Percentiles rank a stretch among this genome's conserved stretches.
These are phyloP conservation scores for Trametes gibbosa DNA, from an alignment of 768 basidiomycete species.

Conservation along the genomic window DNA sequence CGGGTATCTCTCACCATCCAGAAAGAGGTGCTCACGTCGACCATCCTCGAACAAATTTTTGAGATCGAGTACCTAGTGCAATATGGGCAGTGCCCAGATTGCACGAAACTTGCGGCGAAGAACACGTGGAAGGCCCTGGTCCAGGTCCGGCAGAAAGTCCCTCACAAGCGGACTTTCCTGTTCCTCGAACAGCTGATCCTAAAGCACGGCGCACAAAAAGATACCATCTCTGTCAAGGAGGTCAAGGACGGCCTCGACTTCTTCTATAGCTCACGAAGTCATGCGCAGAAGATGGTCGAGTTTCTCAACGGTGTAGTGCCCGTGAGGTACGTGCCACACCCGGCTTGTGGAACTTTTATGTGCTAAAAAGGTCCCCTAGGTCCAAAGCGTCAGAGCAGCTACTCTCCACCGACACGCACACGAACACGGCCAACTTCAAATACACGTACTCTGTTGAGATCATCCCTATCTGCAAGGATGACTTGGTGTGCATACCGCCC, in stretches of 20 bases:
- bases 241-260: constrained; percentile 95
- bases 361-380: constrained; percentile 38
- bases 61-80: constrained; percentile 96
- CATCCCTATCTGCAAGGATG: constrained; percentile 95
- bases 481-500: constrained; percentile 84
- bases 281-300: constrained; percentile 96
- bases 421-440: constrained; percentile 92
- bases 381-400: constrained; percentile 94
- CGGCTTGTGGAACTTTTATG: neutral
- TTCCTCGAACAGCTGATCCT: constrained; percentile 97
- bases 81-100: constrained; percentile 93
- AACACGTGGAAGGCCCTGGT: constrained; percentile 99
- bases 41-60: constrained; percentile 96
- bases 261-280: constrained; percentile 88
- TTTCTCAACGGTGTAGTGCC: constrained; percentile 89
- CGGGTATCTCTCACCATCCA: constrained; percentile 95
- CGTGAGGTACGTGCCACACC: constrained; percentile 56
- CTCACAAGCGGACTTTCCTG: constrained; percentile 97
- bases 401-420: constrained; percentile 89
- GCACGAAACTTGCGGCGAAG: constrained; percentile 91
- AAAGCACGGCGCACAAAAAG: constrained; percentile 95
- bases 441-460: constrained; percentile 98
- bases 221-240: constrained; percentile 91
- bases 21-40: constrained; percentile 95
- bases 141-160: constrained; percentile 98